Percentiles rank a stretch among this genome's conserved stretches.
Conservation (phyloP, 768 basidiomycete species). For the Tulasnella sp. region DNA sequence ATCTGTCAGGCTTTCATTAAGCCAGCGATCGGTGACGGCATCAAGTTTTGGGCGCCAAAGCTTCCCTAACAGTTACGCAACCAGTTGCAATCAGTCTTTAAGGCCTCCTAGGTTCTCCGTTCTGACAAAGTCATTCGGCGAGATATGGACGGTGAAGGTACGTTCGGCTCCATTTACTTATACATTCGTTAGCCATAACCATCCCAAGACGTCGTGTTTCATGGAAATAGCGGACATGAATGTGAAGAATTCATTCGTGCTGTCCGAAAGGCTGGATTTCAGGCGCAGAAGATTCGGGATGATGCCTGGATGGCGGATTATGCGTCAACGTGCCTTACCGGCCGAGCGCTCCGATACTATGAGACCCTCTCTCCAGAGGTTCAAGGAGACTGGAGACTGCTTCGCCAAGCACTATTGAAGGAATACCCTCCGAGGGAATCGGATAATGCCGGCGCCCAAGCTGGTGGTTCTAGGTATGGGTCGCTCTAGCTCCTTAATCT, state of each 20-base stretch:
- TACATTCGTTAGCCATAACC: neutral
- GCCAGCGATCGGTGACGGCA: no score
- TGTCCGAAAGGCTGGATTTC: neutral
- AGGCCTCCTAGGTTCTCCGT: no score
- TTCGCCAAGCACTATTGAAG: neutral
- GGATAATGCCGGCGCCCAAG: neutral
- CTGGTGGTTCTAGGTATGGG: neutral
- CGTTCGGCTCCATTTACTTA: neutral
- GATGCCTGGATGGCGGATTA: conserved; percentile 1
- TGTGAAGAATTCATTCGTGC: conserved; percentile 6
- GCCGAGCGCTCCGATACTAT: neutral
- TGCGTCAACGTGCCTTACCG: neutral
- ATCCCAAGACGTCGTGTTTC: neutral
- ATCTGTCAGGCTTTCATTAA: no score
- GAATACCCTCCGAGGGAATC: neutral
- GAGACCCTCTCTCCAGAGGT: neutral
- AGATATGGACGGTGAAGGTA: neutral
- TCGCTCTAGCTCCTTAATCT: neutral
- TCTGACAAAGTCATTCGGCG: no score
- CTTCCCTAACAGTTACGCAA: no score
- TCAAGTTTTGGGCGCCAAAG: no score
- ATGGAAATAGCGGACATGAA: neutral
- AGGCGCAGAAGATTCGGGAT: neutral
- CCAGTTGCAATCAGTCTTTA: no score
- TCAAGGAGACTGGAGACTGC: conserved; percentile 8